Conservation (phyloP, 2,329 filamentous ascomycete species). For the Calonectria pseudoturangicola region DNA sequence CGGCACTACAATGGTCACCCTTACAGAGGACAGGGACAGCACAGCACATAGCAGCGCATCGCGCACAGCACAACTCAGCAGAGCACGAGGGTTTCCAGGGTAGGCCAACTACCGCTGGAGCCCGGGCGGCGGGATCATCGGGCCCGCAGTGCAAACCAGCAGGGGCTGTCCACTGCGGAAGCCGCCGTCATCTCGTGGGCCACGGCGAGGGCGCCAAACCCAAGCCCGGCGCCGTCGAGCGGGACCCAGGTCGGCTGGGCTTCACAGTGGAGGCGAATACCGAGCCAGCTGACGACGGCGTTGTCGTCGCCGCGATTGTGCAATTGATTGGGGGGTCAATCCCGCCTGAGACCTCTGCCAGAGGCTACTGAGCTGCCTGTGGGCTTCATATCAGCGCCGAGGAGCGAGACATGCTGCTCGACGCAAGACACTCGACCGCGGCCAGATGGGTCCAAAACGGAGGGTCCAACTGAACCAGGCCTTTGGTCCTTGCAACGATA, state of each 20-base stretch:
- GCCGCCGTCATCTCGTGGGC: constrained; percentile 45
- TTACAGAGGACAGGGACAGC: constrained; percentile 28
- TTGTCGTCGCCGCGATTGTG: constrained; percentile 38
- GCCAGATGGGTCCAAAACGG: constrained; percentile 23
- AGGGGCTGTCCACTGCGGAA: constrained; percentile 49
- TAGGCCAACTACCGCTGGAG: constrained; percentile 41
- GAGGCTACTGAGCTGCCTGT: constrained; percentile 28
- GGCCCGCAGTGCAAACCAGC: constrained; percentile 46
- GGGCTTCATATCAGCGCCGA: constrained; percentile 38
- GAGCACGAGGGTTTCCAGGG: constrained; percentile 41
- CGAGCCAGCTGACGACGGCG: constrained; percentile 43
- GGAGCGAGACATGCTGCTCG: constrained; percentile 39
- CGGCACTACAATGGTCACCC: constrained; percentile 20
- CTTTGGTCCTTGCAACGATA: constrained; percentile 30
- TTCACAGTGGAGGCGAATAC: constrained; percentile 42
- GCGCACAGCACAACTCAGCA: constrained; percentile 40
- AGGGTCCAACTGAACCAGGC: constrained; percentile 34
- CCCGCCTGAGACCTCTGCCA: constrained; percentile 39
- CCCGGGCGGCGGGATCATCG: constrained; percentile 47
- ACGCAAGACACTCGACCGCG: constrained; percentile 29
- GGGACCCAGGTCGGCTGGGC: constrained; percentile 47
- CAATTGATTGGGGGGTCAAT: constrained; percentile 34
- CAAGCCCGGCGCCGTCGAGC: constrained; percentile 50
- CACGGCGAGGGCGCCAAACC: constrained; percentile 41
- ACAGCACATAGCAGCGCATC: constrained; percentile 44